These are phyloP conservation scores for Lyophyllum atratum DNA, from an alignment of 768 basidiomycete genomes.

Conservation along the genomic window DNA sequence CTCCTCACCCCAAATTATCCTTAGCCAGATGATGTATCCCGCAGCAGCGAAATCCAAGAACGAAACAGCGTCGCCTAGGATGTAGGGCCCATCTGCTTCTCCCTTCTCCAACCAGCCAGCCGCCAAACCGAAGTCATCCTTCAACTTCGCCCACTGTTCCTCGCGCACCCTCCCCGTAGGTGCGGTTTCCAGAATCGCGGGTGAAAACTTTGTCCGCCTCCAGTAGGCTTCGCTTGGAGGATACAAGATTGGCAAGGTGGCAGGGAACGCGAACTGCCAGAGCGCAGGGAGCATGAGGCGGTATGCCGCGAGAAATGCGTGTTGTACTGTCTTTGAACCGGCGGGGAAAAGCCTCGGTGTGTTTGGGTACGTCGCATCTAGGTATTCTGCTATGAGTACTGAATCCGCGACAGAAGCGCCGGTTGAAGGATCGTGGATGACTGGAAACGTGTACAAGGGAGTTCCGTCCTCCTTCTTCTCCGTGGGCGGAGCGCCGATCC, in stretches of 20 bases:
- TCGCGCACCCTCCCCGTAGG: constrained; percentile 22
- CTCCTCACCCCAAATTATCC: constrained; percentile 29
- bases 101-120: constrained; percentile 25
- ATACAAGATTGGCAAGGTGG: constrained; percentile 25
- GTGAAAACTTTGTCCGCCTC: constrained; percentile 23
- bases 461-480: neutral
- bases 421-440: constrained; percentile 40
- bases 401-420: constrained; percentile 38
- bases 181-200: constrained; percentile 21
- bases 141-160: constrained; percentile 23
- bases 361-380: constrained; percentile 43
- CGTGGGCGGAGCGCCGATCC: neutral
- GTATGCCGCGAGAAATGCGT: constrained; percentile 10
- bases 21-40: constrained; percentile 26
- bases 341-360: constrained; percentile 26
- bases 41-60: constrained; percentile 40
- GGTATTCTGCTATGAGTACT: constrained; percentile 45
- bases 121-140: constrained; percentile 18
- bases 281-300: neutral
- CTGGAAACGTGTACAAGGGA: constrained; percentile 39
- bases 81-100: constrained; percentile 19
- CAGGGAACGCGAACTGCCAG: constrained; percentile 19
- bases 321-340: constrained; percentile 20
- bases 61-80: constrained; percentile 33
- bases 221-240: constrained; percentile 36